Evolutionary conservation across 2,329 filamentous ascomycete species (phyloP).

Genomic region (Dothidotthia symphoricarpi): DNA sequence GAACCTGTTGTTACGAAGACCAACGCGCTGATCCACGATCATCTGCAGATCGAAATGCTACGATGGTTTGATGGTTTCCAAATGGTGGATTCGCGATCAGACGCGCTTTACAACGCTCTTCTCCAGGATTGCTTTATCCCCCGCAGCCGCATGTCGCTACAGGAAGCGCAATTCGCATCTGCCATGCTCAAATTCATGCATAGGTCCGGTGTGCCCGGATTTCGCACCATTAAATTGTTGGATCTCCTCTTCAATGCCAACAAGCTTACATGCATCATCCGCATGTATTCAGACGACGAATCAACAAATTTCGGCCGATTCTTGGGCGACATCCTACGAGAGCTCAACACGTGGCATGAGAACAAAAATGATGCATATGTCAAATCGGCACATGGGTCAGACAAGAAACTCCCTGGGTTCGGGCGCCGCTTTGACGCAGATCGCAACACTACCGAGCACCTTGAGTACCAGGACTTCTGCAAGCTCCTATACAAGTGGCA

Average conservation of each 20-base stretch:
- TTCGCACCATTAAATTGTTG: constrained; percentile 80
- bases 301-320: constrained; percentile 93
- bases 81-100: constrained; percentile 58
- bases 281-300: constrained; percentile 84
- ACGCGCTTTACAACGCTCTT: constrained; percentile 67
- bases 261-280: constrained; percentile 76
- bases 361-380: constrained; percentile 70
- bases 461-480: constrained; percentile 84
- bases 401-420: constrained; percentile 72
- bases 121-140: constrained; percentile 93
- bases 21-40: constrained; percentile 54
- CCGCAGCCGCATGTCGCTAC: constrained; percentile 75
- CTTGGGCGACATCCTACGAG: constrained; percentile 74
- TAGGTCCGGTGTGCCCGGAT: constrained; percentile 77
- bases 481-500: constrained; percentile 90
- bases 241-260: constrained; percentile 83
- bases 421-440: constrained; percentile 69
- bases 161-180: constrained; percentile 87
- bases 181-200: constrained; percentile 86
- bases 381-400: constrained; percentile 71
- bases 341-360: constrained; percentile 80
- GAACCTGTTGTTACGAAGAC: constrained; percentile 55
- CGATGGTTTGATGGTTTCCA: constrained; percentile 69
- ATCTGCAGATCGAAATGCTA: constrained; percentile 72
- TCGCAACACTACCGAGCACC: constrained; percentile 66